These are phyloP conservation scores for Pisolithus thermaeus DNA, from an alignment of 1,284 basidiomycete genomes.

Conservation along the genomic window DNA sequence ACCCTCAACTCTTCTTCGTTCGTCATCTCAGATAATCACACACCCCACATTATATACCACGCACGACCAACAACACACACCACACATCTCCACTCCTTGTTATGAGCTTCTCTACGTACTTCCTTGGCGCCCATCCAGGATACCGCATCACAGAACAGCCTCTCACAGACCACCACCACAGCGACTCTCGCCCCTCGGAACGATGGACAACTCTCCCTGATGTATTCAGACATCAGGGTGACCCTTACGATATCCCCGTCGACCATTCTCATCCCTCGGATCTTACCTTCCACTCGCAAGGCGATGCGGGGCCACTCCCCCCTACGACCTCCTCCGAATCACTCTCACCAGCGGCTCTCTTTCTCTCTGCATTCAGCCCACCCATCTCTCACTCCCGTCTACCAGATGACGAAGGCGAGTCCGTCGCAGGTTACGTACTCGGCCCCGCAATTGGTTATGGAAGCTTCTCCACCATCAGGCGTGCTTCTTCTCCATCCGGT, in stretches of 20 bases:
- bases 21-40: too few relatives aligned
- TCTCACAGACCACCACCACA: constrained; percentile 4
- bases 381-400: constrained; percentile 20
- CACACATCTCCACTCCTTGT: too few relatives aligned
- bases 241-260: constrained; percentile 1
- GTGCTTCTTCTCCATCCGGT: constrained; percentile 63
- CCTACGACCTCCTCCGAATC: constrained; percentile 15
- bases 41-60: too few relatives aligned
- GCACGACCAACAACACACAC: too few relatives aligned
- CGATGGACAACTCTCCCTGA: constrained; percentile 12
- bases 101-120: too few relatives aligned
- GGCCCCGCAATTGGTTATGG: constrained; percentile 79
- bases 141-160: constrained; percentile 5
- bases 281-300: constrained; percentile 16
- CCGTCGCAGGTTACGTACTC: constrained; percentile 68
- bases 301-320: constrained; percentile 13
- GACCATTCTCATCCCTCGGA: neutral
- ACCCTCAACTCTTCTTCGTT: too few relatives aligned
- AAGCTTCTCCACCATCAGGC: constrained; percentile 82
- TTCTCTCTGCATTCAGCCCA: constrained; percentile 64
- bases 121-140: too few relatives aligned
- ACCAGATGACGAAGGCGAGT: constrained; percentile 56
- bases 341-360: constrained; percentile 70
- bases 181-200: constrained; percentile 2
- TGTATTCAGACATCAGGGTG: neutral